Base-by-base conservation (phyloP, 345 rosid genomes). In the Eucalyptus sp. region DNA sequence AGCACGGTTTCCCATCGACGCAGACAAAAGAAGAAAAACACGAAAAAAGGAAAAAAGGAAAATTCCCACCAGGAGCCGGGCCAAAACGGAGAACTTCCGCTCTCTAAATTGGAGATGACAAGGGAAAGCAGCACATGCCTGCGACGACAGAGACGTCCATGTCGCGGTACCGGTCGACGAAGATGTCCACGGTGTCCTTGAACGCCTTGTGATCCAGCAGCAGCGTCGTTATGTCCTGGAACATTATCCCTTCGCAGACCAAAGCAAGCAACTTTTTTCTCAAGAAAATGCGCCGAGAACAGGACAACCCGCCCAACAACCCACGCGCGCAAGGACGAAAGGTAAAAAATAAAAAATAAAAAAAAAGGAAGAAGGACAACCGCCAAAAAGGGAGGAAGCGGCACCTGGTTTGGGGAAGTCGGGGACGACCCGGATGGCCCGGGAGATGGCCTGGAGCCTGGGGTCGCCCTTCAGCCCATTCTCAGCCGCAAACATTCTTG, bases 191-290 rank as follows among this genome's bases (percentile, higher is more conserved):
- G 13, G 98, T 96, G 90, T 97, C 91, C 91, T 95, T 93, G 90
- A 97, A 97, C 86, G 98, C 98, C 92, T 94, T 93, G 89, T 96
- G 99, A 94, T 97, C 95, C 88, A 96, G 89, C 93, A 97, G 86
- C 93, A 97, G 89, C 54, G 99, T 96, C 50, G 98, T 97, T 88
- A 97, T 97, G 89, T 97, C 99, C 85, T 97, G 99, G 93, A 97
- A 97, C 99, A 96, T 96, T 89, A 97, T 97, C 86, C 99, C 99
- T 97, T 80, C 88, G 89, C 48, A 31, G 80, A 46, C 58, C 52
- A 29, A 54, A 13, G 2, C 44, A 60, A 44, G 2, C 54, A 68
- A n/a, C 8, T 52, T 51, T 51, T 52, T 52, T 29, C 58, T 86
- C 48, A 76, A 76, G 80, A 68, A 68, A 68, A 68, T 31, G 44